These are phyloP conservation scores for Amanita polypyramis DNA, from an alignment of 768 basidiomycete genomes.

Conservation along the genomic window DNA sequence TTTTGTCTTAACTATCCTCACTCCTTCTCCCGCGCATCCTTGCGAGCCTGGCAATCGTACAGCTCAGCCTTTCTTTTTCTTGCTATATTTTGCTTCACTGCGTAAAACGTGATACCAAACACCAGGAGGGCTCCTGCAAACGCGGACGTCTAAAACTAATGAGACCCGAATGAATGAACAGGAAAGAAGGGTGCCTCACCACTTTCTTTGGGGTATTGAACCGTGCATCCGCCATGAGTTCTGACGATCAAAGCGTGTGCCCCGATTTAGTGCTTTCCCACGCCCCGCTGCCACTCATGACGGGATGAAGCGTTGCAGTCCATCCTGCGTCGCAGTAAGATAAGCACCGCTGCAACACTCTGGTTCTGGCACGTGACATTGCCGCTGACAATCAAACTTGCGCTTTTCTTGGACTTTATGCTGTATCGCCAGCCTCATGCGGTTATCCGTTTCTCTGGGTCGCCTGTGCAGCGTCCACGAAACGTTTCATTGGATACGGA, in stretches of 20 bases:
- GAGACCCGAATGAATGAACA: neutral
- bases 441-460: no score
- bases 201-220: conserved; percentile 6
- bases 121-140: conserved; percentile 21
- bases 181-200: neutral
- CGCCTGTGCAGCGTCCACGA: no score
- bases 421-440: no score
- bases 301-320: no score
- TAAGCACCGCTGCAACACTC: no score
- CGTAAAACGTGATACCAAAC: conserved; percentile 22
- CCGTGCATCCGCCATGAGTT: neutral
- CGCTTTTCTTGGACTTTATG: neutral
- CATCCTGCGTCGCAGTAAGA: no score
- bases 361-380: neutral
- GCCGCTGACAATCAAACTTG: conserved; percentile 5
- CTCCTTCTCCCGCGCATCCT: conserved; percentile 3
- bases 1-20: neutral
- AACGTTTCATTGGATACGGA: neutral
- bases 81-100: conserved; percentile 21
- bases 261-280: no score
- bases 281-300: no score
- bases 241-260: neutral
- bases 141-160: conserved; percentile 14
- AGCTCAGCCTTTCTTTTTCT: conserved; percentile 23
- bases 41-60: conserved; percentile 21